Percentiles rank a stretch among this genome's conserved stretches.
Conservation (phyloP, 805 yeast species). For the Helenozyma baotianmanensis region DNA sequence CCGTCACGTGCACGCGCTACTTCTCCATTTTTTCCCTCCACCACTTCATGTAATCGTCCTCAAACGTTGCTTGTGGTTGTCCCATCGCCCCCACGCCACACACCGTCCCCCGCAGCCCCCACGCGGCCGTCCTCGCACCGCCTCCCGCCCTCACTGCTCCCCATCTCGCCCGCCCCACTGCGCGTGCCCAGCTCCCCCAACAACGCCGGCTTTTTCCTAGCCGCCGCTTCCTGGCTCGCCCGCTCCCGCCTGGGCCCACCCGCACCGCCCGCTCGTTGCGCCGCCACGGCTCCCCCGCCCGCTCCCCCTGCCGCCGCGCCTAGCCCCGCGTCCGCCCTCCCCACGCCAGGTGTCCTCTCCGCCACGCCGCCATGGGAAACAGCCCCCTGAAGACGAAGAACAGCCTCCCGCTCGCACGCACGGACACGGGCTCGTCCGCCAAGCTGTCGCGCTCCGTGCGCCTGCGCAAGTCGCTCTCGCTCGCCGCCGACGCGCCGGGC, state of each 20-base stretch:
- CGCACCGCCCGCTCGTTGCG: neutral
- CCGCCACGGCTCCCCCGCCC: neutral
- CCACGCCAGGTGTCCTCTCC: no score
- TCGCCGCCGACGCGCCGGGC: slow-evolving; percentile 18
- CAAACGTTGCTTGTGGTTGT: no score
- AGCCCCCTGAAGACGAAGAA: slow-evolving; percentile 41
- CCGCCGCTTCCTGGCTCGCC: neutral
- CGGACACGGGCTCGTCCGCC: slow-evolving; percentile 51
- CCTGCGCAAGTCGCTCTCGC: slow-evolving; percentile 27
- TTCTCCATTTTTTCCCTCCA: no score
- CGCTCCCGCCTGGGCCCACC: neutral
- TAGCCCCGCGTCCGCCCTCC: neutral
- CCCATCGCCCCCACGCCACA: no score
- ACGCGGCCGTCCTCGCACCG: no score
- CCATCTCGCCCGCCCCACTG: no score
- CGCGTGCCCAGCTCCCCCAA: no score
- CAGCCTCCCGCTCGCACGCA: slow-evolving; percentile 46
- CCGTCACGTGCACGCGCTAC: no score
- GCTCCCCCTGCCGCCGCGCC: neutral
- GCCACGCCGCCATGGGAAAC: slow-evolving; percentile 44
- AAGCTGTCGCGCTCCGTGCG: slow-evolving; percentile 45
- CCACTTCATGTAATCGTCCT: no score
- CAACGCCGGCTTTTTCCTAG: neutral
- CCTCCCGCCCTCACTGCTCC: no score
- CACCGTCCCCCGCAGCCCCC: no score